Base-by-base conservation (phyloP, 2,329 filamentous ascomycete genomes). In the Aureobasidium mangrovei region DNA sequence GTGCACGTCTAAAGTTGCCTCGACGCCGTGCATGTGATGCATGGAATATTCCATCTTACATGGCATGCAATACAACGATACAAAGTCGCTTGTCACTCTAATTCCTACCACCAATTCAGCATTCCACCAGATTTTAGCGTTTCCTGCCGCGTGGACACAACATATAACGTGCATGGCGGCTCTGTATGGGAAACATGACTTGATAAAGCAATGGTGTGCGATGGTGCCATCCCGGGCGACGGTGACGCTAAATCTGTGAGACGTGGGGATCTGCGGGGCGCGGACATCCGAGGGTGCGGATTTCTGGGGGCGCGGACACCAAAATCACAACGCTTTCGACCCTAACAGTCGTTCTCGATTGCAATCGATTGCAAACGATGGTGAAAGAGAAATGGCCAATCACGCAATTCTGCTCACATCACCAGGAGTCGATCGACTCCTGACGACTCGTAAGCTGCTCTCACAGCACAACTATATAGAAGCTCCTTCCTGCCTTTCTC, bases 401-500 rank as follows among this genome's bases (percentile, higher is more conserved):
- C 49, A 53, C 49, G 49, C 49, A 43, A 53, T 53, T 43, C 12
- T 5, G 7, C 40, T 35, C 48, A 27, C 47, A 51, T 42, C 47
- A 42, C 24, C 9, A 40, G 12, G n/a, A 3, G 10, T n/a, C 10
- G 27, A 40, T 49, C 10, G 38, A 27, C 46, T 41, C 36, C 46
- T 33, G n/a, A 2, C n/a, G 38, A 26, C 42, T 38, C 7, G 47
- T 51, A 35, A 51, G 38, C 47, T n/a, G n/a, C 18, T 24, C 32
- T 7, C 8, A 9, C 4, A 44, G 18, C 18, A 44, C 5, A 18
- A 53, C 2, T 53, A 53, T 24, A 43, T 53, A 53, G 39, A 43
- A 44, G 49, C 39, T 36, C 49, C 8, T 10, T 18, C 8, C 9
- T 51, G 24, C 49, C 3, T 2, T 28, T 44, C 4, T 18, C 49